Evolutionary conservation across 768 basidiomycete species (phyloP), one percentile per base, ranked within the genome.

Genomic region (Lactarius sp.): DNA sequence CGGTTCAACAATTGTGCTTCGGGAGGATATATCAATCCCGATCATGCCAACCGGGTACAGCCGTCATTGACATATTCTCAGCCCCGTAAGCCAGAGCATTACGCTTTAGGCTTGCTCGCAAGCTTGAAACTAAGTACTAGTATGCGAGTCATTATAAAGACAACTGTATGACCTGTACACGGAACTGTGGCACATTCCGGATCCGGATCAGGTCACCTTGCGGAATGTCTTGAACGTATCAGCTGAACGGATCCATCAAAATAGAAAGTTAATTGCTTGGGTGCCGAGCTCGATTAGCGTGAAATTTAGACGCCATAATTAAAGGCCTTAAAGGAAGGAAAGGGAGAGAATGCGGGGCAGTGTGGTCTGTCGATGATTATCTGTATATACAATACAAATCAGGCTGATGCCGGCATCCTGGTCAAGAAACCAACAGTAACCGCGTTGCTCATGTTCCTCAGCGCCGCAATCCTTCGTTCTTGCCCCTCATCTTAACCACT

Each of bases 341-440:
- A 42, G 33, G 4, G 4, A 41, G 12, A 52, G 10, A 33, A 14
- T 22, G 27, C 36, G 34, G 31, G 13, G 3, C 6, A 10, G 6
- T 7, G 6, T 7, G n/a, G 46, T 14, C 5, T 27, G 18, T 3
- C 27, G 27, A 37, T 3, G 10, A 9, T 46, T 42, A 59, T 42
- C n/a, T 58, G 37, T 18, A 33, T 39, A 47, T 27, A 27, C 58
- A 42, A 47, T 27, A 27, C 58, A 42, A 64, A 64, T 64, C 59
- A 56, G 64, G 64, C n/a, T 46, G 59, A 65, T 65, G 64, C 64
- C 64, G 64, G 64, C 59, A 65, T 47, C 12, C 42, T 52, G 20
- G 64, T 51, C 44, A 54, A 61, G 34, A 54, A 54, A 20, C 52
- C 44, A 61, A 54, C 60, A 22, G 41, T 16, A 55, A 41, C 31